Base-by-base conservation (phyloP, 2,329 filamentous ascomycete genomes). In the Myrmaecium sp. region DNA sequence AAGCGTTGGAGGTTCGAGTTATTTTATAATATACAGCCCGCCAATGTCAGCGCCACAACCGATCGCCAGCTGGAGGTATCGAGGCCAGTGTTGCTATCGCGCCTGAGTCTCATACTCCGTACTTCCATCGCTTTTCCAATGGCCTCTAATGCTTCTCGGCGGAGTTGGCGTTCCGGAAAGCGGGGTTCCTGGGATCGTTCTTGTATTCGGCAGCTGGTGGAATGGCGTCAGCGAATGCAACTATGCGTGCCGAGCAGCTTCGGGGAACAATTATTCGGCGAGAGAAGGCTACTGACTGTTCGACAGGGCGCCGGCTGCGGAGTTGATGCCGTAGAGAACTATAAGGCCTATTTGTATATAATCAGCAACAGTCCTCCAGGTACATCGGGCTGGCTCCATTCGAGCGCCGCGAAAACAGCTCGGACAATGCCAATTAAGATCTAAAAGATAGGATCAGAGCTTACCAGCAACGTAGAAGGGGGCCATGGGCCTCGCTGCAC, bases 381-480 rank as follows among this genome's bases (percentile, higher is more conserved):
- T n/a, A n/a, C n/a, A n/a, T n/a, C n/a, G n/a, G n/a, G n/a, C n/a
- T n/a, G n/a, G n/a, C n/a, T n/a, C n/a, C n/a, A 7, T 23, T 20
- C 7, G 18, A 20, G n/a, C 18, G 6, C 7, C 7, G 7, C 7
- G 18, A 7, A 20, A n/a, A 20, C n/a, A 7, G 19, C 14, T 27
- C 11, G 14, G 4, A 14, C 25, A 20, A 23, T 14, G 22, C n/a
- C n/a, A n/a, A n/a, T n/a, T n/a, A n/a, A n/a, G n/a, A n/a, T n/a
- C n/a, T n/a, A n/a, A n/a, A n/a, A n/a, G 12, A 23, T 15, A 18
- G 21, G 17, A 23, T 25, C 25, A 27, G 21, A 14, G 25, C 79
- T 52, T 89, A 93, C 86, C 83, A 55, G 86, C 86, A 58, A 69
- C 66, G 67, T 84, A 89, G 72, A 95, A 95, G 44, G 86, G 86